Conservation (phyloP, 345 rosid genomes). For the Citrus sp. region DNA sequence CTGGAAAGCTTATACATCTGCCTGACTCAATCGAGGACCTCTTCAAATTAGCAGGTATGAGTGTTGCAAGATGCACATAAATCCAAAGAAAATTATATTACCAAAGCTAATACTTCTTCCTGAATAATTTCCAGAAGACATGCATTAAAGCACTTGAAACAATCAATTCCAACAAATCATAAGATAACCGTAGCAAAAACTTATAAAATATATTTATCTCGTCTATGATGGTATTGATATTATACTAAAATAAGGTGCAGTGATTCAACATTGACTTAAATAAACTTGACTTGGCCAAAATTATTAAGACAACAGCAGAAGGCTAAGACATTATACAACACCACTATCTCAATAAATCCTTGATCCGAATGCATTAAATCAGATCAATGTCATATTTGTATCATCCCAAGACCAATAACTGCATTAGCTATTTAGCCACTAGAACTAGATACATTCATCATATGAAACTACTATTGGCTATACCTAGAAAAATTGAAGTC, state of each 20-base stretch:
- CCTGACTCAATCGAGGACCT: slow-evolving; percentile 70
- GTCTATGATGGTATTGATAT: not conserved
- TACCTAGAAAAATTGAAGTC: not conserved
- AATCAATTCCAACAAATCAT: not conserved
- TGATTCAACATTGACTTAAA: not conserved
- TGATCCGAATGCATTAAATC: not conserved
- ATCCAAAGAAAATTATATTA: not conserved
- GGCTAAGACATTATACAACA: not conserved
- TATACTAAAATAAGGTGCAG: not conserved
- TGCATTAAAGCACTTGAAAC: not conserved
- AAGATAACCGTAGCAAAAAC: not conserved
- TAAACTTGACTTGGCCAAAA: not conserved
- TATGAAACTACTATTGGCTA: not conserved
- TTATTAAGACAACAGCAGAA: not conserved
- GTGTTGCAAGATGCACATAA: not conserved
- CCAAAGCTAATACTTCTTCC: not conserved
- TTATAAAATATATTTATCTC: not conserved
- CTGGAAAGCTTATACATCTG: slow-evolving; percentile 66
- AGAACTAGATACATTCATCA: not conserved
- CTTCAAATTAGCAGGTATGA: slow-evolving; percentile 67
- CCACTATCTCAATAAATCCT: not conserved
- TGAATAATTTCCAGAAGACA: not conserved
- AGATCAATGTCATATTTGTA: not conserved
- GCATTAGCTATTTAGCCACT: not conserved
- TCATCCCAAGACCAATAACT: not conserved